phyloP scores from a whole-genome alignment of 441 rosid species.

The Aquilaria agallochum region DNA sequence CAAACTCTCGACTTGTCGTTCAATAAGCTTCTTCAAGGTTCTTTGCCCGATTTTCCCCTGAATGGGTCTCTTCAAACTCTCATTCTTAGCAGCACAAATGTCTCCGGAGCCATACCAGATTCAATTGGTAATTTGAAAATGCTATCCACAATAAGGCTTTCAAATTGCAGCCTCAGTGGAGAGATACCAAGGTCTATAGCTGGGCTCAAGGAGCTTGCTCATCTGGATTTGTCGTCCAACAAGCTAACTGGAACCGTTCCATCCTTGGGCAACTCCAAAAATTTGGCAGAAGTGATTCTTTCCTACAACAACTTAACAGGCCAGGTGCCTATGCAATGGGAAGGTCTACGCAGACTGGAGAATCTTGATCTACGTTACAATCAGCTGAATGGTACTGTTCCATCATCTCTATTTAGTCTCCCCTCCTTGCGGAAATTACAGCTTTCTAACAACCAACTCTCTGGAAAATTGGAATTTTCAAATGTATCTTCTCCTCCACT shows the following conservation, averaged over 20 bases:
- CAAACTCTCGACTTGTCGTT: constrained; percentile 19
- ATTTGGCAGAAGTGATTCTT: constrained; percentile 6
- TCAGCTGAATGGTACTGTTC: constrained; percentile 22
- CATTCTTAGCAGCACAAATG: not conserved
- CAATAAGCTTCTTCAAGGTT: constrained; percentile 19
- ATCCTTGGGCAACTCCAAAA: not conserved
- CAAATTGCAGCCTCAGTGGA: constrained; percentile 19
- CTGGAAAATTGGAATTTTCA: constrained; percentile 5
- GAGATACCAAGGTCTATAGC: constrained; percentile 21
- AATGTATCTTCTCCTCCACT: not conserved
- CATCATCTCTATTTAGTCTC: constrained; percentile 19
- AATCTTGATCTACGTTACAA: constrained; percentile 20
- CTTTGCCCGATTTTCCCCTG: constrained; percentile 1
- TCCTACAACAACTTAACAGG: constrained; percentile 13
- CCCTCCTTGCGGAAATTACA: constrained; percentile 19
- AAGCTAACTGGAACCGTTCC: constrained; percentile 17
- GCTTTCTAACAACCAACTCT: constrained; percentile 30
- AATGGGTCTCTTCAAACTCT: constrained; percentile 18
- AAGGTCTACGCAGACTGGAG: constrained; percentile 12
- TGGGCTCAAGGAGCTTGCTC: constrained; percentile 12
- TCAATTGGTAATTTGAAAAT: constrained; percentile 26
- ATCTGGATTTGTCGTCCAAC: constrained; percentile 21
- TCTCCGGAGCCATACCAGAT: constrained; percentile 24
- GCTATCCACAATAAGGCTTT: constrained; percentile 11
- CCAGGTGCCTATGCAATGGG: constrained; percentile 19